phyloP scores from a whole-genome alignment of 129 eudicot species.

The Helichrysum umbraculigerum region DNA sequence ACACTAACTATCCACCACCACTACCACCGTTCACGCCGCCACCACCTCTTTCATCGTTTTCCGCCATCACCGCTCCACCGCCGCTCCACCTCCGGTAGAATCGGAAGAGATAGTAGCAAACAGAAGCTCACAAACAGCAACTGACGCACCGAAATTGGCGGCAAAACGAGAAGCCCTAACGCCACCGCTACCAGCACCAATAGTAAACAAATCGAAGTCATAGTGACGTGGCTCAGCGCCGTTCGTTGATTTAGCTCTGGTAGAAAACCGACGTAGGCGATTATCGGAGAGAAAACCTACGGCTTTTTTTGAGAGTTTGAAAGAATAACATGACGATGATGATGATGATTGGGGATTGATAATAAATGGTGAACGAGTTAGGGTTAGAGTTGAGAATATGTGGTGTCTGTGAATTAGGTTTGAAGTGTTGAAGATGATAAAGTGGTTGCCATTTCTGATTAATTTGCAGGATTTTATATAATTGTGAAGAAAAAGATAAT shows the following conservation, averaged over 20 bases:
- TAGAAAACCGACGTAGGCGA: conserved; percentile 46
- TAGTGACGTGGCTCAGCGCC: conserved; percentile 64
- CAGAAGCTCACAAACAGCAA: conserved; percentile 95
- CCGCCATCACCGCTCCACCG: no score
- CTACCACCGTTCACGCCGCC: no score
- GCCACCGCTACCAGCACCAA: conserved; percentile 99
- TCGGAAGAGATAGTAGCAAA: conserved; percentile 88
- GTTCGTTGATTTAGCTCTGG: conserved; percentile 59
- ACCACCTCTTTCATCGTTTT: no score
- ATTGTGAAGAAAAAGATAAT: background rate
- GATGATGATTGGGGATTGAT: conserved; percentile 35
- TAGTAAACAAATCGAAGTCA: conserved; percentile 89
- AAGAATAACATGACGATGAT: conserved; percentile 22
- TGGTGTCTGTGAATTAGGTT: conserved; percentile 34
- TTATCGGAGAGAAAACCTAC: conserved; percentile 28
- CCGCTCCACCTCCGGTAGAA: conserved; percentile 86
- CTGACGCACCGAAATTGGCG: conserved; percentile 83
- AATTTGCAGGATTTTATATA: background rate
- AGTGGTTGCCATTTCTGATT: conserved; percentile 49
- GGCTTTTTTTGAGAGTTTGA: conserved; percentile 29
- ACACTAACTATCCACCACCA: no score
- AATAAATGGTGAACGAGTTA: conserved; percentile 27
- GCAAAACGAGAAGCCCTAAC: conserved; percentile 99
- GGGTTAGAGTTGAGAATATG: conserved; percentile 30
- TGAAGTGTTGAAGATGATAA: conserved; percentile 50